Evolutionary conservation across 2,329 filamentous ascomycete genomes (phyloP).

Genomic region (Chaetomium sp.): DNA sequence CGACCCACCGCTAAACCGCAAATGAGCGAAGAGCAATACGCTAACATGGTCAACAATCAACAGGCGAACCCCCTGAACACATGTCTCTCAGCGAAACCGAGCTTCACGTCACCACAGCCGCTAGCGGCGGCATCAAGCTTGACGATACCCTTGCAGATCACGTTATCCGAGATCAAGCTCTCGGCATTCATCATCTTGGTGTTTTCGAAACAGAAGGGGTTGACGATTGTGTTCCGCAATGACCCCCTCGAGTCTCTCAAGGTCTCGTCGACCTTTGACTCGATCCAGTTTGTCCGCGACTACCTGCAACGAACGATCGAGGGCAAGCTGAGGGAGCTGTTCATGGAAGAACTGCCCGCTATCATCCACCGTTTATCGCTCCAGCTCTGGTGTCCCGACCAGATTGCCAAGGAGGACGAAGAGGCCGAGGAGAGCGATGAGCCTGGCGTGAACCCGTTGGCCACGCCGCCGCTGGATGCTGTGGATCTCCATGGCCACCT

Average conservation of each 20-base stretch:
- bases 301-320: constrained; percentile 96
- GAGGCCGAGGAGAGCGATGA: constrained; percentile 48
- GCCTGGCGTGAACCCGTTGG: constrained; percentile 68
- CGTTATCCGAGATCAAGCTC: constrained; percentile 87
- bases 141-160: constrained; percentile 97
- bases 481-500: constrained; percentile 75
- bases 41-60: constrained; percentile 41
- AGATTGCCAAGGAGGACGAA: constrained; percentile 60
- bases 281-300: constrained; percentile 95
- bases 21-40: constrained; percentile 30
- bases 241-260: constrained; percentile 96
- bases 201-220: constrained; percentile 93
- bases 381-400: constrained; percentile 83
- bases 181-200: constrained; percentile 97
- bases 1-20: constrained; percentile 21
- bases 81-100: constrained; percentile 83
- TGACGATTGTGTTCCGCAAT: constrained; percentile 96
- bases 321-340: constrained; percentile 80
- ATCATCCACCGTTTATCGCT: constrained; percentile 92
- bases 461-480: constrained; percentile 72
- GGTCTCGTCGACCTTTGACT: constrained; percentile 97
- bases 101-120: constrained; percentile 87
- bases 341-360: constrained; percentile 96
- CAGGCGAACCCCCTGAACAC: constrained; percentile 94
- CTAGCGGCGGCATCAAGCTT: constrained; percentile 85